phyloP scores from a whole-genome alignment of 179 eudicot genomes.

The Vitellaria paradoxa region DNA sequence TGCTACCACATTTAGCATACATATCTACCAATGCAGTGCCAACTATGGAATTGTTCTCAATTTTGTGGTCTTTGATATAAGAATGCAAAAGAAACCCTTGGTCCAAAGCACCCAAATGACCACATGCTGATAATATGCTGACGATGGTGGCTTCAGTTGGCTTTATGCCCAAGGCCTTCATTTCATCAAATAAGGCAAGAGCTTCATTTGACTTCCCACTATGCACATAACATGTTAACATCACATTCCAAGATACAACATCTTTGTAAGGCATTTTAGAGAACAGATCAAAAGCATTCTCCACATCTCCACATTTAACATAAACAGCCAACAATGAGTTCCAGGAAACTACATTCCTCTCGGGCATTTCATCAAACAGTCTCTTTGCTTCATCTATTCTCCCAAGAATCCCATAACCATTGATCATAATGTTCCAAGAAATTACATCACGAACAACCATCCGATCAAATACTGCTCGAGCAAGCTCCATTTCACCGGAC shows the following conservation, averaged over 20 bases:
- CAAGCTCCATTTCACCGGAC: conserved; percentile 29
- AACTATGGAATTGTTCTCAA: conserved; percentile 25
- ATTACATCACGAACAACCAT: conserved; percentile 31
- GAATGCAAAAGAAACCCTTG: conserved; percentile 30
- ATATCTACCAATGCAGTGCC: conserved; percentile 43
- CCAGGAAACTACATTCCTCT: conserved; percentile 33
- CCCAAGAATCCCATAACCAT: conserved; percentile 32
- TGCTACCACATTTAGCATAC: conserved; percentile 45
- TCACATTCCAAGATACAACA: conserved; percentile 36
- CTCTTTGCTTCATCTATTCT: conserved; percentile 24
- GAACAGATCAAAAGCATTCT: conserved; percentile 26
- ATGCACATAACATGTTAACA: conserved; percentile 40
- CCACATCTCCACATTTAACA: conserved; percentile 32
- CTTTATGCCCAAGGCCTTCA: conserved; percentile 16
- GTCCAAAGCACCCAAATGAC: conserved; percentile 34
- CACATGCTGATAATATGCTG: conserved; percentile 35
- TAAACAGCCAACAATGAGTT: conserved; percentile 34
- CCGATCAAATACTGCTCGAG: conserved; percentile 23
- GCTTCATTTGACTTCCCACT: conserved; percentile 31
- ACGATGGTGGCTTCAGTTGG: conserved; percentile 33
- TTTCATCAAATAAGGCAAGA: conserved; percentile 30
- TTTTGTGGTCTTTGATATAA: conserved; percentile 19
- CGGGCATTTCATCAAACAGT: conserved; percentile 39
- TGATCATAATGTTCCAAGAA: conserved; percentile 40
- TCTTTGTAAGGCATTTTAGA: conserved; percentile 33